These are phyloP conservation scores for Euphrasia confusa DNA, from an alignment of 257 asterid genomes.

Conservation along the genomic window DNA sequence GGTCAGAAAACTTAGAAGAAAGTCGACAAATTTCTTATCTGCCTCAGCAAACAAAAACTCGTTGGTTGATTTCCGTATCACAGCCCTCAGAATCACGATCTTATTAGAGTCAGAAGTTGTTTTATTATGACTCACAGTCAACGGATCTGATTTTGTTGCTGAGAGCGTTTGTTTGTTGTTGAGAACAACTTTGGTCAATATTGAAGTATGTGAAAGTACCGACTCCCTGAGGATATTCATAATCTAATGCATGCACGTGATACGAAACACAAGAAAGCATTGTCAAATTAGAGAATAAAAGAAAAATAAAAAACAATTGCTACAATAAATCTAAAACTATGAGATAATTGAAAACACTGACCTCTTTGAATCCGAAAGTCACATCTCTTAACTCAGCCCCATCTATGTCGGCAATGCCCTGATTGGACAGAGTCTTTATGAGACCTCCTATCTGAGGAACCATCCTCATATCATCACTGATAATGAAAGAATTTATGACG, in stretches of 20 bases:
- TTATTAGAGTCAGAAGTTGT: too few species aligned
- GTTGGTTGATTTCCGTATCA: constrained; percentile 10
- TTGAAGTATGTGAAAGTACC: background rate
- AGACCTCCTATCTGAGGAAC: background rate
- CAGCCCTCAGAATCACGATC: background rate
- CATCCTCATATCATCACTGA: constrained; percentile 18
- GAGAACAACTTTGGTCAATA: background rate
- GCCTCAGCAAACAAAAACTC: constrained; percentile 17
- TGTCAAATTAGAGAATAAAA: background rate
- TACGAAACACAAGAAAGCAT: too few species aligned
- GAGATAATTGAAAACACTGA: background rate
- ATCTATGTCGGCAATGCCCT: background rate
- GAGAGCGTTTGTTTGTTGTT: background rate
- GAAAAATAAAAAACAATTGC: background rate
- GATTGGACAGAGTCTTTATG: background rate
- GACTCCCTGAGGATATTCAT: constrained; percentile 11
- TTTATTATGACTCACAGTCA: background rate
- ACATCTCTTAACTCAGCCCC: background rate
- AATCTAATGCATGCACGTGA: constrained; percentile 17
- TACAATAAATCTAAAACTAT: too few species aligned
- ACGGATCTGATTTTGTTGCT: background rate
- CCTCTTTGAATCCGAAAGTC: constrained; percentile 7
- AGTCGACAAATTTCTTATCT: constrained; percentile 4
- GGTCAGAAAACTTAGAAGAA: constrained; percentile 15
- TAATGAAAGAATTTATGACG: background rate